These are phyloP conservation scores for Hemisphaericaspora lyxosophila DNA, from an alignment of 1,139 yeast genomes.

Conservation along the genomic window DNA sequence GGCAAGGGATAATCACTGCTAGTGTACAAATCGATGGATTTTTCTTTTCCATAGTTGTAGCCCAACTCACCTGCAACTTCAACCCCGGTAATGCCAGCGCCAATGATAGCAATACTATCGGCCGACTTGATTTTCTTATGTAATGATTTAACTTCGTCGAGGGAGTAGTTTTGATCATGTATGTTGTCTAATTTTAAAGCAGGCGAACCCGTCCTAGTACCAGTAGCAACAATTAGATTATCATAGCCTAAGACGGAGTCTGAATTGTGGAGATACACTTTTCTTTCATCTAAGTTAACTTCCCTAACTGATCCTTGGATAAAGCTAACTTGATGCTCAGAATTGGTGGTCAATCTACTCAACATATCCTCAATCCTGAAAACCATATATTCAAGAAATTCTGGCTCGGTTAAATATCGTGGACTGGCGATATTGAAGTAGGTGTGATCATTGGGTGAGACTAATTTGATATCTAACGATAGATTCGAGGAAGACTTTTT, in stretches of 20 bases:
- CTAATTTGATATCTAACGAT: conserved; percentile 10
- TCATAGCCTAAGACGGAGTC: conserved; percentile 22
- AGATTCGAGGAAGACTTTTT: background rate
- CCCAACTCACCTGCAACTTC: conserved; percentile 40
- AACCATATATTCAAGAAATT: conserved; percentile 18
- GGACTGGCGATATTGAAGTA: conserved; percentile 30
- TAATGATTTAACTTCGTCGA: conserved; percentile 17
- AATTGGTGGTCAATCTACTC: conserved; percentile 13
- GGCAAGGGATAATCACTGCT: conserved; percentile 28
- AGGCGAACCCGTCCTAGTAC: conserved; percentile 22
- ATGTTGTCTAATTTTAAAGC: conserved; percentile 27
- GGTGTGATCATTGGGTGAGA: conserved; percentile 20
- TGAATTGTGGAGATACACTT: conserved; percentile 11
- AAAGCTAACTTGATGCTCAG: conserved; percentile 16
- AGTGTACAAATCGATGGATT: conserved; percentile 26
- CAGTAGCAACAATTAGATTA: conserved; percentile 34
- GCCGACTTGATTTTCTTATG: conserved; percentile 19
- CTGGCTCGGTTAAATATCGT: conserved; percentile 29
- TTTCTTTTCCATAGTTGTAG: conserved; percentile 14
- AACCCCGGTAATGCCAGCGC: conserved; percentile 44
- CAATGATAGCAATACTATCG: conserved; percentile 31
- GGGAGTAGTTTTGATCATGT: conserved; percentile 15
- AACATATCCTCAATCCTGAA: conserved; percentile 21
- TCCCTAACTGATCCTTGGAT: conserved; percentile 23
- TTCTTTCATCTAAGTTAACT: conserved; percentile 22